Evolutionary conservation across 2,329 filamentous ascomycete species (phyloP).

Genomic region (Colletotrichum sp.): DNA sequence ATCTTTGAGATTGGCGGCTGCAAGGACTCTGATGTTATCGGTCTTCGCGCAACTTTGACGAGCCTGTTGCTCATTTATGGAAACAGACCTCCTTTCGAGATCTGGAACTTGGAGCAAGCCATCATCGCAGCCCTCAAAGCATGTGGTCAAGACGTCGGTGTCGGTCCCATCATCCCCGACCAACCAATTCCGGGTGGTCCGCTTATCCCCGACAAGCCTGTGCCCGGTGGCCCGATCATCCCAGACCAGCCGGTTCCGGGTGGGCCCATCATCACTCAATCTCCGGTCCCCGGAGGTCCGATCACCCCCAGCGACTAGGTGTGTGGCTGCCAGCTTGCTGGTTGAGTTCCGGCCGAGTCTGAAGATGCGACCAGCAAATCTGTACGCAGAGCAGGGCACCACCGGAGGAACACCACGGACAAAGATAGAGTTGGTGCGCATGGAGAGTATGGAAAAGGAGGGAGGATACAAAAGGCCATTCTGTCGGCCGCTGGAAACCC

Average conservation of each 20-base stretch:
- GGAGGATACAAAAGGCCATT: neutral
- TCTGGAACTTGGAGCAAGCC: slow-evolving; percentile 22
- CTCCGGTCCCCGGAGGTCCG: slow-evolving; percentile 12
- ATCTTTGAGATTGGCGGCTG: slow-evolving; percentile 22
- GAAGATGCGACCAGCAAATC: neutral
- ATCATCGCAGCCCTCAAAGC: slow-evolving; percentile 22
- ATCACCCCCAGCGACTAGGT: slow-evolving; percentile 12
- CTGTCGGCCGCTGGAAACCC: neutral
- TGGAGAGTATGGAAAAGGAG: neutral
- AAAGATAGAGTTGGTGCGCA: slow-evolving; percentile 2
- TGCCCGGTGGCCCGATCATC: slow-evolving; percentile 2
- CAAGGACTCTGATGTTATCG: slow-evolving; percentile 21
- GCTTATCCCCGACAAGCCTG: slow-evolving; percentile 31
- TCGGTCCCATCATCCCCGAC: slow-evolving; percentile 24
- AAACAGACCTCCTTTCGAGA: slow-evolving; percentile 11
- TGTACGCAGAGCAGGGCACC: neutral
- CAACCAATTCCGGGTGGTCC: slow-evolving; percentile 33
- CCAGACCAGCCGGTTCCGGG: slow-evolving; percentile 35
- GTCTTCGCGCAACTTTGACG: slow-evolving; percentile 22
- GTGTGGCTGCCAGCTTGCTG: neutral
- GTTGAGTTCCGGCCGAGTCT: neutral
- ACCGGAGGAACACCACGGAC: neutral
- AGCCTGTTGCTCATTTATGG: slow-evolving; percentile 21
- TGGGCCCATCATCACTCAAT: slow-evolving; percentile 27
- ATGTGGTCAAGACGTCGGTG: slow-evolving; percentile 14